Evolutionary conservation across 331 rosid species (phyloP).

Genomic region (Rhamnella rubrinervis): DNA sequence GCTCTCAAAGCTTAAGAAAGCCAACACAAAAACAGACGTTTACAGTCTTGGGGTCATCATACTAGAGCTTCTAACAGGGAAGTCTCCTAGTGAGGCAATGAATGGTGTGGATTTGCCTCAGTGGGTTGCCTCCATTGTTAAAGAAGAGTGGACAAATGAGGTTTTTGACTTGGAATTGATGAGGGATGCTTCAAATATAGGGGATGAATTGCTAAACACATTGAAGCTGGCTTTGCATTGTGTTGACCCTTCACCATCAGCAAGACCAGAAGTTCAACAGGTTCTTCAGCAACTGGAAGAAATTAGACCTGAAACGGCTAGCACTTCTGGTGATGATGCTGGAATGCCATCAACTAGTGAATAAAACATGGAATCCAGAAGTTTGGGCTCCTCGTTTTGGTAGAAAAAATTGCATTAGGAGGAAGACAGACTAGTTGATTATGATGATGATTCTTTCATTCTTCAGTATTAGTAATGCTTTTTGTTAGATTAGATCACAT

Average conservation of each 20-base stretch:
- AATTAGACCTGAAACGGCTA: constrained; percentile 59
- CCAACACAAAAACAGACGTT: constrained; percentile 75
- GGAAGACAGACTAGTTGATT: constrained; percentile 12
- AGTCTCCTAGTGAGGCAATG: constrained; percentile 80
- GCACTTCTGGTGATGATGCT: constrained; percentile 59
- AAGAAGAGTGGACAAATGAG: constrained; percentile 97
- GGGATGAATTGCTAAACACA: constrained; percentile 83
- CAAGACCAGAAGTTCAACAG: constrained; percentile 76
- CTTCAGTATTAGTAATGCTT: constrained; percentile 40
- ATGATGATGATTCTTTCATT: constrained; percentile 65
- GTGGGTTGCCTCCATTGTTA: constrained; percentile 97
- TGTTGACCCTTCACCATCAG: constrained; percentile 95
- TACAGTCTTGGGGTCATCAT: constrained; percentile 95
- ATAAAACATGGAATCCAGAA: constrained; percentile 16
- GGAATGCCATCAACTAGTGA: constrained; percentile 58
- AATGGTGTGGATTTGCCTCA: constrained; percentile 89
- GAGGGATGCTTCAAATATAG: constrained; percentile 77
- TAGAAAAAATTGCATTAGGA: not conserved
- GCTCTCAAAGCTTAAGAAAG: constrained; percentile 82
- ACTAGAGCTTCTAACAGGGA: constrained; percentile 91
- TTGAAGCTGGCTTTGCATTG: constrained; percentile 91
- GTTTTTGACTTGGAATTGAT: constrained; percentile 86
- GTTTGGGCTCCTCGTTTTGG: constrained; percentile 1
- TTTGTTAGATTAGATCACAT: constrained; percentile 8
- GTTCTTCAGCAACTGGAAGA: constrained; percentile 81